Base-by-base conservation (phyloP, 352 stramenopile genomes). In the Globisporangium nodosum region DNA sequence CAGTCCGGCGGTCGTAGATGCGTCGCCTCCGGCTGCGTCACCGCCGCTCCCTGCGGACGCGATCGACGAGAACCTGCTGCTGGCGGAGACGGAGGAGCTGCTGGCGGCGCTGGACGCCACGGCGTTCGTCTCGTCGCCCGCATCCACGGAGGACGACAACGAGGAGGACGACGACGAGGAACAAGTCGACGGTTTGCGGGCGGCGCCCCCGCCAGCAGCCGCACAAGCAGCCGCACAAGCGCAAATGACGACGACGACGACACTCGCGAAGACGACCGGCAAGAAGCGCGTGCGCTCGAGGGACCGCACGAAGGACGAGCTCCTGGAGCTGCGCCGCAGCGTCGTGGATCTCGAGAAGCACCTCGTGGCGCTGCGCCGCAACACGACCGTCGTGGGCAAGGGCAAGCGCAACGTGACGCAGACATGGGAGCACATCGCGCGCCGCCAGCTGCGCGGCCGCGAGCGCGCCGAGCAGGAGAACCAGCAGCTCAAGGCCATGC, bases 1-100 rank as follows among this genome's bases (percentile, higher is more conserved):
- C 20, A n/a, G 7, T 6, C 18, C 43, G 9, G 12, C 43, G 18
- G 20, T 4, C 9, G 48, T 42, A 52, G 18, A 15, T 11, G n/a
- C 45, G 9, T 9, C 8, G 11, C 7, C 39, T 5, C 30, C 45
- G 37, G 12, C 37, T 18, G 37, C 13, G 24, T 3, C 24, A 1
- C 12, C 12, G 37, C 12, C 37, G 11, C 37, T 43, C 37, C 37
- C 37, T 4, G 37, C 37, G 12, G 59, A 60, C 7, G 20, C 27
- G 5, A 56, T 65, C 39, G 53, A 65, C 52, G 59, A 65, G 53
- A 65, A 65, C 59, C 42, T 63, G 42, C 43, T 63, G 37, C 24
- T 65, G 6, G 52, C 53, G 0, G 59, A 65, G 40, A 65, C 53
- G 3, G 53, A 65, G 59, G 59, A 60, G 52, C 52, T 65, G 13